These are phyloP conservation scores for Acephala macrosclerotiorum DNA, from an alignment of 2,329 filamentous ascomycete genomes.

Conservation along the genomic window DNA sequence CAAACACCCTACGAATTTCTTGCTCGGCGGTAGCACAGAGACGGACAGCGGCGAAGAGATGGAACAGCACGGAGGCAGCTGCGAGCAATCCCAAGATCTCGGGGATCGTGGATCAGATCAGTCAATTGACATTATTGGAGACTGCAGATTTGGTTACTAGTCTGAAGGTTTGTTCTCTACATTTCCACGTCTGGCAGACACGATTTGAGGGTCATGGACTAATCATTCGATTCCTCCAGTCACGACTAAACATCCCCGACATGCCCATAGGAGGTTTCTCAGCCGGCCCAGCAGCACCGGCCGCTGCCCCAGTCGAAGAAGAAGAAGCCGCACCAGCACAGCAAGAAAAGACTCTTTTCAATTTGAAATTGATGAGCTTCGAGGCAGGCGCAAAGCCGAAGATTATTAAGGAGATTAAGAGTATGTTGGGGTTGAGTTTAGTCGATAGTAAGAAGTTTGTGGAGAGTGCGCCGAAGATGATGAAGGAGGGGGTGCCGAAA, in stretches of 20 bases:
- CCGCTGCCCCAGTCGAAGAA: slow-evolving; percentile 73
- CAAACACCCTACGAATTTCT: slow-evolving; percentile 54
- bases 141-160: slow-evolving; percentile 94
- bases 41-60: slow-evolving; percentile 68
- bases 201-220: slow-evolving; percentile 23
- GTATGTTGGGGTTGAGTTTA: slow-evolving; percentile 89
- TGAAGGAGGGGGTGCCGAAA: slow-evolving; percentile 99
- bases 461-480: slow-evolving; percentile 94
- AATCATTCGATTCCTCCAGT: slow-evolving; percentile 59
- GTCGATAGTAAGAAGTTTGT: slow-evolving; percentile 99
- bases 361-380: slow-evolving; percentile 90
- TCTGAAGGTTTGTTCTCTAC: slow-evolving; percentile 75
- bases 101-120: slow-evolving; percentile 97
- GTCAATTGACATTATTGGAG: slow-evolving; percentile 95
- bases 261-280: slow-evolving; percentile 93
- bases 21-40: slow-evolving; percentile 53
- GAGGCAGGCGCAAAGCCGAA: slow-evolving; percentile 93
- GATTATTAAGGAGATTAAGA: slow-evolving; percentile 99
- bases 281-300: slow-evolving; percentile 66
- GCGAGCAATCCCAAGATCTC: slow-evolving; percentile 87
- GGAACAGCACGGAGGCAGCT: slow-evolving; percentile 83
- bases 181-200: slow-evolving; percentile 1
- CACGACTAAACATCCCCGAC: slow-evolving; percentile 96
- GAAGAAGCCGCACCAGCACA: slow-evolving; percentile 88
- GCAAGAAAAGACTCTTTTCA: slow-evolving; percentile 98